Base-by-base conservation (phyloP, 176 grass and related monocot genomes). In the Chrysopogon serrulatus region DNA sequence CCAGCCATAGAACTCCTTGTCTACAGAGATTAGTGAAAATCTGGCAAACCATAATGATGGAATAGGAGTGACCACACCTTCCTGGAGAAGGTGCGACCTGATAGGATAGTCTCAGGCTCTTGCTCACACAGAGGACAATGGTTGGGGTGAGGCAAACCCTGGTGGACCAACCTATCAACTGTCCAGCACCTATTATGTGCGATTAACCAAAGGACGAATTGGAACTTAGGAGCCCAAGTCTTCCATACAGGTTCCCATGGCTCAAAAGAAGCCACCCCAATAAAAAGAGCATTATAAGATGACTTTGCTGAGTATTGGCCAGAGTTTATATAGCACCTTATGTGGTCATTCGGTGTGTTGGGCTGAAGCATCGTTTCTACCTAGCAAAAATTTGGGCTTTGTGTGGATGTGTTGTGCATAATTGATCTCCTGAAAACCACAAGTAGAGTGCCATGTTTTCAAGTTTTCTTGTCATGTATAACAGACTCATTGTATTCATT, bases 1-100 rank as follows among this genome's bases (percentile, higher is more conserved):
- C 53, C 53, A 24, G 53, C 96, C 65, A 90, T 98, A n/a, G 96
- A 93, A 24, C 21, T 57, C 74, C 88, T 98, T 83, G 87, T 98
- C 49, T 54, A 54, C n/a, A 23, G 2, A 19, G 18, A 54, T 56
- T n/a, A 21, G 51, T 56, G 19, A 56, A 51, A 56, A n/a, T 56
- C 21, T 21, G n/a, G 21, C 51, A 56, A 56, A 56, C 51, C 51
- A 56, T 56, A 56, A 56, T 2, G 2, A 56, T 7, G 2, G 8
- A 56, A 56, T 23, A 56, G 51, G 51, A 56, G 19, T 56, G 49
- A 53, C 0, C 49, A 53, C 49, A 53, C 2, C 2, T 56, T n/a
- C 51, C 21, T 56, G 8, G 21, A 56, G 51, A 56, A 56, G 19
- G n/a, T n/a, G 49, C 51, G n/a, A 56, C 21, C 51, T 56, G 51